Base-by-base conservation (phyloP, 768 basidiomycete species). In the Pholiota microspora region DNA sequence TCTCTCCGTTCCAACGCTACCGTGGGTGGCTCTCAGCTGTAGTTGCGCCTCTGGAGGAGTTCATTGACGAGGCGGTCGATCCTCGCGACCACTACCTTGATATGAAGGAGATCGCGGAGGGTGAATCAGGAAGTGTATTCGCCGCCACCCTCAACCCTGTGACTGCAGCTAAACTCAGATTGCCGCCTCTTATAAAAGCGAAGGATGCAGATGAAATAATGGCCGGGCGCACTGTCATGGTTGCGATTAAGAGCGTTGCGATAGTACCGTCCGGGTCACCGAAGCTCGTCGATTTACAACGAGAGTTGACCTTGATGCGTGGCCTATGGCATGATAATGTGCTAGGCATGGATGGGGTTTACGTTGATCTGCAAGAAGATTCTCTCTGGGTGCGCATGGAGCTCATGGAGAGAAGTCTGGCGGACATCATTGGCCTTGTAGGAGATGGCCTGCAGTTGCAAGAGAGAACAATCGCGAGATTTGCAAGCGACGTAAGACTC, bases 381-480 rank as follows among this genome's bases (percentile, higher is more conserved):
- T 79, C 84, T 54, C 69, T 94, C 32, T 94, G 92, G 92, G 86
- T 94, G 46, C 75, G 86, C 58, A 94, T 94, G 92, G 90, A 92
- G 67, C 80, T 93, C 28, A 92, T 94, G 91, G 89, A 92, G 62
- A 78, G 90, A 58, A 92, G 89, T 65, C 72, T 94, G 60, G 92
- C 92, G 61, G 92, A 94, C 66, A 79, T 94, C 44, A 76, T 93
- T 13, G 81, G 75, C 13, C 68, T 92, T 16, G 81, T 81, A 6
- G 78, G 73, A 10, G 75, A 82, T 56, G 89, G 88, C 0, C 67
- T 91, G 32, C 74, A 79, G 60, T 56, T 94, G 46, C 78, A 81
- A 54, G 92, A 94, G 69, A 73, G 81, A 59, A 76, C 82, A 45
- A 80, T 93, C 38, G 88, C 85, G 15, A 73, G 88, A 64, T 90